phyloP scores from a whole-genome alignment of 2,329 filamentous ascomycete species.

The Trichoderma breve region DNA sequence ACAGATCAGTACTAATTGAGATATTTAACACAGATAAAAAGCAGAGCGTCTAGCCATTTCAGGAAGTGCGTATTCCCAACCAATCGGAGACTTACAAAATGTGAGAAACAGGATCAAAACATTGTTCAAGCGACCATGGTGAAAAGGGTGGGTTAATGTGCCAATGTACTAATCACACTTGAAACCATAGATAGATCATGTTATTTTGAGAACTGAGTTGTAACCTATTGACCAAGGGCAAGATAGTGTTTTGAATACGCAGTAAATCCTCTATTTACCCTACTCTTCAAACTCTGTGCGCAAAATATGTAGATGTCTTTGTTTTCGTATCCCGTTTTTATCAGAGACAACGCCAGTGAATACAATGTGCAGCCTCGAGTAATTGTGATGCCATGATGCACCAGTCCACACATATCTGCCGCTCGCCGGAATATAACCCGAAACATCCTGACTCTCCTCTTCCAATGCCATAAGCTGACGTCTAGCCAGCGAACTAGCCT shows the following conservation, averaged over 20 bases:
- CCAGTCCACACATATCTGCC: background rate
- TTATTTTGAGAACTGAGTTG: background rate
- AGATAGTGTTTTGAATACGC: background rate
- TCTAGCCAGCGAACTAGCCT: background rate
- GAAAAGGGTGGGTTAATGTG: no score
- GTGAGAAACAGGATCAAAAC: no score
- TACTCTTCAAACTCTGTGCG: background rate
- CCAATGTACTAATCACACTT: no score
- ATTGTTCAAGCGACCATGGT: no score
- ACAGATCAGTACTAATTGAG: background rate
- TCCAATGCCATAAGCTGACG: background rate
- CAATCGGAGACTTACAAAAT: background rate
- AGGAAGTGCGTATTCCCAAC: background rate
- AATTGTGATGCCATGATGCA: background rate
- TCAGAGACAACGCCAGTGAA: background rate
- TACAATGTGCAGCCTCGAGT: background rate
- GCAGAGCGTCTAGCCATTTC: background rate
- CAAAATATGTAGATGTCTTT: background rate
- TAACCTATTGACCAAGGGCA: background rate
- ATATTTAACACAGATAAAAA: no score
- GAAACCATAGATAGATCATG: background rate
- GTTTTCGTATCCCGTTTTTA: background rate
- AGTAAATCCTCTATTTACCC: background rate
- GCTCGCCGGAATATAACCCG: background rate
- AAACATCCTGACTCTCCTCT: background rate